Percentiles rank a stretch among this genome's conserved stretches.
phyloP scores from a whole-genome alignment of 345 rosid genomes.

The Ceriops decandra region DNA sequence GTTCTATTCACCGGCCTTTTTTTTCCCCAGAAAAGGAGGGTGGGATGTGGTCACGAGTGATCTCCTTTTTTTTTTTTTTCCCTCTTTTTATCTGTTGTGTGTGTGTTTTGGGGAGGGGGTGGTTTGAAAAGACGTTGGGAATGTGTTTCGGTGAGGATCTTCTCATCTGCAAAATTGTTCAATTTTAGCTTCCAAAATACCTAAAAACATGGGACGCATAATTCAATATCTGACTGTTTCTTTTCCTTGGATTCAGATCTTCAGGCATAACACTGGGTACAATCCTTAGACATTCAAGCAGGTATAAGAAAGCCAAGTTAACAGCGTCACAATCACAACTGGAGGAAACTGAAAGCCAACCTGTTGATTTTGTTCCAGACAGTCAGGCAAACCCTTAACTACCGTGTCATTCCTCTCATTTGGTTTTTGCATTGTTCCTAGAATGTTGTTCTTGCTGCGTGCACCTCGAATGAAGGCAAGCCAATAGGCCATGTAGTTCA shows the following conservation, averaged over 20 bases:
- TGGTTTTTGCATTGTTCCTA: neutral
- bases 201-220: neutral
- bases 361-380: constrained; percentile 49
- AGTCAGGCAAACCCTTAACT: constrained; percentile 24
- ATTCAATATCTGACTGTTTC: neutral
- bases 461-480: neutral
- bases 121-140: neutral
- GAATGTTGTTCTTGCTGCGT: neutral
- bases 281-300: constrained; percentile 50
- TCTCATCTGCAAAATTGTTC: neutral
- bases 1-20: too few species aligned
- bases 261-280: constrained; percentile 32
- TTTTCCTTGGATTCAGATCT: constrained; percentile 23
- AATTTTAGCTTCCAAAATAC: neutral
- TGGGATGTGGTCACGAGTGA: neutral
- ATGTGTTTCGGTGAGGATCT: neutral
- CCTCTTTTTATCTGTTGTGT: too few species aligned
- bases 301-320: constrained; percentile 51
- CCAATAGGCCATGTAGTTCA: too few species aligned
- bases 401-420: neutral
- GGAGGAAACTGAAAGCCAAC: constrained; percentile 39
- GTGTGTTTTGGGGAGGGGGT: neutral
- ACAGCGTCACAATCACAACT: constrained; percentile 40
- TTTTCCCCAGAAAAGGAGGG: neutral
- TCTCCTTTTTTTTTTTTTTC: too few species aligned